A percentile compares a stretch with the other conserved stretches of the same genome.
phyloP scores from a whole-genome alignment of 2,329 filamentous ascomycete species.

The Chrysosporium keratinophilum region DNA sequence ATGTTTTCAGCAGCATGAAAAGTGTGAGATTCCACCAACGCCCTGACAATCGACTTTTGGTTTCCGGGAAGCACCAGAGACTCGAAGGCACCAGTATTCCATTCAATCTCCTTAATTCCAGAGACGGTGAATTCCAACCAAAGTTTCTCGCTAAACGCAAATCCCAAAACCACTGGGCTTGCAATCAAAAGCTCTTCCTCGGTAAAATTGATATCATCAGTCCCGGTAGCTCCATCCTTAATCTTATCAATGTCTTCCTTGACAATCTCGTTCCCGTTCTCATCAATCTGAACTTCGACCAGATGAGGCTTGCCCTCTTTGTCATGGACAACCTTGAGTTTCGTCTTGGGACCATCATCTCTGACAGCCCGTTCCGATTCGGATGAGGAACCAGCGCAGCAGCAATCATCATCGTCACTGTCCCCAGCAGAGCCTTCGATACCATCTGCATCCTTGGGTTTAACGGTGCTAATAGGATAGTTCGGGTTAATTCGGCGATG shows the following conservation, averaged over 20 bases:
- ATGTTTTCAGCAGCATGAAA: slow-evolving; percentile 72
- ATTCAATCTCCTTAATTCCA: slow-evolving; percentile 67
- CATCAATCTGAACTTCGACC: slow-evolving; percentile 47
- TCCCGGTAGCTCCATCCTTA: slow-evolving; percentile 26
- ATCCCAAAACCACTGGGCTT: slow-evolving; percentile 74
- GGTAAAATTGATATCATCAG: slow-evolving; percentile 49
- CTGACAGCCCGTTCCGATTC: slow-evolving; percentile 26
- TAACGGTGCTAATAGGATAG: slow-evolving; percentile 65
- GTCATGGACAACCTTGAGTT: slow-evolving; percentile 46
- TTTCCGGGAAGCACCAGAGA: slow-evolving; percentile 61
- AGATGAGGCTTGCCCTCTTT: slow-evolving; percentile 44
- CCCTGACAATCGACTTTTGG: slow-evolving; percentile 61
- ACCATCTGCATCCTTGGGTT: slow-evolving; percentile 58
- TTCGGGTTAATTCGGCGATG: slow-evolving; percentile 80
- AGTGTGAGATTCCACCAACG: slow-evolving; percentile 73
- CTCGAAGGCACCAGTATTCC: slow-evolving; percentile 74
- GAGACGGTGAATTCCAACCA: slow-evolving; percentile 84
- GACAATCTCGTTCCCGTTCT: slow-evolving; percentile 45
- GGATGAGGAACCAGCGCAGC: slow-evolving; percentile 24
- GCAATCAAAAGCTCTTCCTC: slow-evolving; percentile 78
- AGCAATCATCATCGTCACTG: slow-evolving; percentile 35
- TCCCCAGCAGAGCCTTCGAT: slow-evolving; percentile 37
- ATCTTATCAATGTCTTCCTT: slow-evolving; percentile 51
- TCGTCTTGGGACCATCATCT: slow-evolving; percentile 29
- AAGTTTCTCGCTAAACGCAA: slow-evolving; percentile 76